Percentiles rank a stretch among this genome's conserved stretches.
phyloP scores from a whole-genome alignment of 1,284 basidiomycete genomes.

The Cryptococcus wingfieldii region DNA sequence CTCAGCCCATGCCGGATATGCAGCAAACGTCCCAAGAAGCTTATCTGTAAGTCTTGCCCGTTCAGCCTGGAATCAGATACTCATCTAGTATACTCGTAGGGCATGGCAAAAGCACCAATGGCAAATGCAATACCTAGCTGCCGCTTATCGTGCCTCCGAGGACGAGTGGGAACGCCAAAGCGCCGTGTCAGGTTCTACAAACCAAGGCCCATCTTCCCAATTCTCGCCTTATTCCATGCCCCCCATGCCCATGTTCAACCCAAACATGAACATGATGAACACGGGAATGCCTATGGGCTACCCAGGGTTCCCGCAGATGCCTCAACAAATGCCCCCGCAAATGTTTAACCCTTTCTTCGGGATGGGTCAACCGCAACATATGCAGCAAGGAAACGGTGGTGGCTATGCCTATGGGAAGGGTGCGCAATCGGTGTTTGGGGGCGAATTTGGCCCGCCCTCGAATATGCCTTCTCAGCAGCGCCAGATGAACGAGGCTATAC shows the following conservation, averaged over 20 bases:
- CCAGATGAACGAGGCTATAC: neutral
- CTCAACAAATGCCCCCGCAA: neutral
- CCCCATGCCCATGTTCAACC: conserved; percentile 7
- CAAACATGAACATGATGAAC: conserved; percentile 2
- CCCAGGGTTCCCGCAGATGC: neutral
- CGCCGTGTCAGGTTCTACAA: conserved; percentile 15
- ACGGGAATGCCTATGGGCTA: conserved; percentile 8
- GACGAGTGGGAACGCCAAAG: conserved; percentile 44
- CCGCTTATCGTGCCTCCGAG: conserved; percentile 39
- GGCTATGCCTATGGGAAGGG: conserved; percentile 35
- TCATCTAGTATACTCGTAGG: neutral
- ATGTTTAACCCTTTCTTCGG: neutral
- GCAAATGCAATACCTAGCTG: conserved; percentile 42
- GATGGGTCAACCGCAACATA: neutral
- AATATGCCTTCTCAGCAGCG: conserved; percentile 35
- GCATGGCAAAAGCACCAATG: conserved; percentile 33
- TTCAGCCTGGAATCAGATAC: neutral
- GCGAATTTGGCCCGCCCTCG: conserved; percentile 38
- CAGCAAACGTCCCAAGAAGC: conserved; percentile 6
- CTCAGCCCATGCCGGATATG: neutral
- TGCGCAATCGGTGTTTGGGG: conserved; percentile 40
- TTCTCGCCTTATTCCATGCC: conserved; percentile 4
- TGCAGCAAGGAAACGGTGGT: conserved; percentile 9
- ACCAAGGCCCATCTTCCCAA: neutral
- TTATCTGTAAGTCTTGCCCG: neutral